These are phyloP conservation scores for Eucalyptus urophylla DNA, from an alignment of 345 rosid genomes.

Conservation along the genomic window DNA sequence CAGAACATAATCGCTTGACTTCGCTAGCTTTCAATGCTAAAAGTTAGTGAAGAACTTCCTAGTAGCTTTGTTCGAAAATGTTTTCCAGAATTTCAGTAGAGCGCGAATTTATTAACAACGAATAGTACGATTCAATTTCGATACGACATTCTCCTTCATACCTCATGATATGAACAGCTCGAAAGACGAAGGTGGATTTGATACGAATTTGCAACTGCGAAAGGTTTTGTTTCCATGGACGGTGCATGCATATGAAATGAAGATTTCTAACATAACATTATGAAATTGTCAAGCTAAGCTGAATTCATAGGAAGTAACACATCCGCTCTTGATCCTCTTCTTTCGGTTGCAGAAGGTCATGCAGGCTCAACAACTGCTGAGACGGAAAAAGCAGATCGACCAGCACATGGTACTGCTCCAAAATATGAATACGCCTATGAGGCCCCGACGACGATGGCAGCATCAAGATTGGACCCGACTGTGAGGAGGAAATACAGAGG, in stretches of 20 bases:
- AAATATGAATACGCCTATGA: constrained; percentile 30
- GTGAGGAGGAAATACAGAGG: constrained; percentile 69
- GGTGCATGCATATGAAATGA: not conserved
- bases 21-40: not conserved
- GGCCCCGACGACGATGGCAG: not conserved
- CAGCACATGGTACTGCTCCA: not conserved
- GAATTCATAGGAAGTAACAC: not conserved
- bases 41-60: not conserved
- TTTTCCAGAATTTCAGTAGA: not conserved
- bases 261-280: not conserved
- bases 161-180: not conserved
- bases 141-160: not conserved
- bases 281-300: not conserved
- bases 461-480: constrained; percentile 2
- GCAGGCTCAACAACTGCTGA: not conserved
- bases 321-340: not conserved
- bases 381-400: not conserved
- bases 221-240: not conserved
- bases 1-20: not conserved
- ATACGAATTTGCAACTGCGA: not conserved
- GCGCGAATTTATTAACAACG: not conserved
- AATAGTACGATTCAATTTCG: not conserved
- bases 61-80: not conserved
- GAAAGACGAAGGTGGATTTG: not conserved
- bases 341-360: not conserved